A percentile compares a stretch with the other conserved stretches of the same genome.
phyloP scores from a whole-genome alignment of 176 grass and related monocot genomes.

The Rhipidocladum racemiflorum region DNA sequence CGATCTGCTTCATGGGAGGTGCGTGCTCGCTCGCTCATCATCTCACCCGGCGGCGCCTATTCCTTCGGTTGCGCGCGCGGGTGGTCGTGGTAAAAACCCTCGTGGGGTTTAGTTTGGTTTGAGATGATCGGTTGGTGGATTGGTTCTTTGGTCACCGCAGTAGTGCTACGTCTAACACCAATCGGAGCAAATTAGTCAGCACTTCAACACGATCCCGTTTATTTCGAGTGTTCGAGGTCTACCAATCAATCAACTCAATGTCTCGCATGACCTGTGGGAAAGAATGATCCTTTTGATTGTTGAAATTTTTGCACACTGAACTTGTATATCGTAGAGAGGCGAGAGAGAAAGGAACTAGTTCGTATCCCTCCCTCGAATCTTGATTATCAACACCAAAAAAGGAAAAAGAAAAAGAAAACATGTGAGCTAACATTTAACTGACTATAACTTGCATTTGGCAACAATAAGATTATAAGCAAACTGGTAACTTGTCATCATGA shows the following conservation, averaged over 20 bases:
- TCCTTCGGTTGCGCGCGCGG: background rate
- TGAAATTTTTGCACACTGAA: background rate
- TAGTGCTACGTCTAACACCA: background rate
- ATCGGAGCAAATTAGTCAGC: background rate
- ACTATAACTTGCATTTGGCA: background rate
- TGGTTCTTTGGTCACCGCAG: background rate
- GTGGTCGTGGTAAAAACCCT: slow-evolving; percentile 6
- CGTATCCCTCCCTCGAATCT: background rate
- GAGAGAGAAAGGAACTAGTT: background rate
- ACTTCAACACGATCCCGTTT: background rate
- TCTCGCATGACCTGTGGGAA: background rate
- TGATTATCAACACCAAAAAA: background rate
- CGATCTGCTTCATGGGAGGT: slow-evolving; percentile 84
- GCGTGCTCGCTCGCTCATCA: background rate
- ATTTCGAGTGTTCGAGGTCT: background rate
- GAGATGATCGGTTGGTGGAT: background rate
- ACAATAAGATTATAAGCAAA: background rate
- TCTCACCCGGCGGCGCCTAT: background rate
- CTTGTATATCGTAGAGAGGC: background rate
- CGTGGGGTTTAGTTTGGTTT: background rate
- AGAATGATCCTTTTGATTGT: background rate
- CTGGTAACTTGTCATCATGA: background rate
- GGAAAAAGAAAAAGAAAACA: too few relatives aligned
- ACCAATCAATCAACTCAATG: background rate
- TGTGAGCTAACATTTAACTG: background rate